Conservation (phyloP, 2,329 filamentous ascomycete species). For the Cordyceps pruinosa region DNA sequence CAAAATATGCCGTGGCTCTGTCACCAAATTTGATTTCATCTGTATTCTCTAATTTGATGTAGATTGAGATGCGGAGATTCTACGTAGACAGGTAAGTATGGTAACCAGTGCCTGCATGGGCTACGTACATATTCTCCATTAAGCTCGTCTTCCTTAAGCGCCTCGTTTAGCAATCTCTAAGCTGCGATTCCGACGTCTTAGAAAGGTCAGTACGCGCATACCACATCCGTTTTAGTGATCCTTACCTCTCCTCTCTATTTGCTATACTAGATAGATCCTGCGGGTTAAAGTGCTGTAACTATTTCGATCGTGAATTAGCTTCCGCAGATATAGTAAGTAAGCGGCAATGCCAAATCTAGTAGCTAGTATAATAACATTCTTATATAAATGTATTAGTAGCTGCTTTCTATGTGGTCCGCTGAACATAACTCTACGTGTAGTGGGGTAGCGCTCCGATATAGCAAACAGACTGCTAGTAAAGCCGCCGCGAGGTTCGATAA, state of each 20-base stretch:
- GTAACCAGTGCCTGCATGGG: neutral
- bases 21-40: neutral
- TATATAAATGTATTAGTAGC: no score
- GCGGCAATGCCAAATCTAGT: no score
- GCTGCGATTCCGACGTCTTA: neutral
- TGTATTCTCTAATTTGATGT: no score
- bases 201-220: neutral
- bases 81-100: neutral
- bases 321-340: no score
- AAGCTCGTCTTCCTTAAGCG: neutral
- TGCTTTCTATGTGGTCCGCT: neutral
- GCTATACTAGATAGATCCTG: constrained; percentile 28
- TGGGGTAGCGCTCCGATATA: no score
- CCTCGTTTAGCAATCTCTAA: neutral
- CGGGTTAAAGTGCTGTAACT: constrained; percentile 18
- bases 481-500: no score
- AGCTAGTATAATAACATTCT: no score
- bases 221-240: neutral
- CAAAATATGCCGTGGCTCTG: neutral
- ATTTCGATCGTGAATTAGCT: no score
- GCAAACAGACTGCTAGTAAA: no score
- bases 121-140: neutral
- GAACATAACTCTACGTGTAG: neutral
- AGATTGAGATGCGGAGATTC: neutral
- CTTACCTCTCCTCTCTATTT: constrained; percentile 12